Evolutionary conservation across 2,329 filamentous ascomycete genomes (phyloP), one percentile per base, ranked within the genome.

Genomic region (Cytospora schulzeri): DNA sequence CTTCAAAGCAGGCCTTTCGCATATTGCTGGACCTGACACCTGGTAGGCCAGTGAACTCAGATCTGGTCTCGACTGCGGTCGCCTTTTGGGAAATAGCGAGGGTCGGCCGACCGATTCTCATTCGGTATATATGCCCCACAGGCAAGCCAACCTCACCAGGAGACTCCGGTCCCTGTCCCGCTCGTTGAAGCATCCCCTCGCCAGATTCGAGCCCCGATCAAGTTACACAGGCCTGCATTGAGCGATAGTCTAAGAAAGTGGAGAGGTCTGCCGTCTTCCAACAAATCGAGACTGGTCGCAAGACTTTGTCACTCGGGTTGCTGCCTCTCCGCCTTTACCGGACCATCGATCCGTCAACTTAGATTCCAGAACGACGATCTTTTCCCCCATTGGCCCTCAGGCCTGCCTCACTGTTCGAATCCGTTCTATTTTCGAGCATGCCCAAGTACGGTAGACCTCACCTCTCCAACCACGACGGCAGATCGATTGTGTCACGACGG

Each of bases 121-220:
- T 31, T 45, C 24, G 58, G 54, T 57, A 66, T 54, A 59, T 51
- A 53, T 57, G 62, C 58, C 62, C 65, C 65, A 64, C 65, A 56
- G 54, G 51, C 45, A 59, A 45, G 33, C 54, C 55, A 57, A 58
- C 38, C 60, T 52, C 57, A 62, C 45, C 48, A 55, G 54, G 22
- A 58, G 31, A 48, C 22, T 33, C n/a, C 52, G 55, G 31, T 48
- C 57, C 57, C 29, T 48, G 54, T 50, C 65, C 62, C 65, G 60
- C 62, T 66, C 59, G 60, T 57, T 29, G 50, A 52, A 52, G 50
- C 55, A 56, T 51, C 54, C 59, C 50, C 31, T 65, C 54, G 55
- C 35, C 48, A 50, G 55, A 35, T 52, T 53, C 50, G 50, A 41
- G 45, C 29, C 52, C 59, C 38, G 38, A 62, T 17, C 60, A 62